Evolutionary conservation across 1,139 yeast species (phyloP).

Genomic region (Debaryomyces nepalensis): DNA sequence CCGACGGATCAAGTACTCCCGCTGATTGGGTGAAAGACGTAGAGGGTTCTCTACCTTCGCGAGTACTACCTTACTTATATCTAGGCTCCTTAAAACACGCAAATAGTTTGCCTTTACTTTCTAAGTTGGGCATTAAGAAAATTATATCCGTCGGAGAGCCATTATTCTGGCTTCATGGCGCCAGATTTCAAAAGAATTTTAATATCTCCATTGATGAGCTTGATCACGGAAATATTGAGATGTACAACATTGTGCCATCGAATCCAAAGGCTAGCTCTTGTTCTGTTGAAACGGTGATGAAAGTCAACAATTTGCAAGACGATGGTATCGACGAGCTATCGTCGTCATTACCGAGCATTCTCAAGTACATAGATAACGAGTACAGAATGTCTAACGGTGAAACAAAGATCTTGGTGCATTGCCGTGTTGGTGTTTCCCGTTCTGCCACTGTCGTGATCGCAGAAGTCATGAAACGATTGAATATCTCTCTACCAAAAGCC

Average conservation of each 20-base stretch:
- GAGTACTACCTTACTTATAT: conserved; percentile 81
- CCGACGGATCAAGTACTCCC: conserved; percentile 2
- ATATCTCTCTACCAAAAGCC: conserved; percentile 44
- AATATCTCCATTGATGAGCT: conserved; percentile 30
- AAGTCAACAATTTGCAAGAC: conserved; percentile 51
- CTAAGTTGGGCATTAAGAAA: conserved; percentile 69
- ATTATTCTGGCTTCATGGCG: conserved; percentile 60
- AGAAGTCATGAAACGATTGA: conserved; percentile 49
- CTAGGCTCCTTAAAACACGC: conserved; percentile 89
- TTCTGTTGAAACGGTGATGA: conserved; percentile 42
- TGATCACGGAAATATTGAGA: conserved; percentile 39
- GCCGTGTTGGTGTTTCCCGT: conserved; percentile 56
- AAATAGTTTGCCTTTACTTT: conserved; percentile 64
- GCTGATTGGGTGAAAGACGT: conserved; percentile 48
- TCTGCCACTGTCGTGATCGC: conserved; percentile 56
- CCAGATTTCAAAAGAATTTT: conserved; percentile 33
- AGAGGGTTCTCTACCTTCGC: conserved; percentile 71
- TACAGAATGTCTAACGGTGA: conserved; percentile 32
- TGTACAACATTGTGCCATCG: conserved; percentile 31
- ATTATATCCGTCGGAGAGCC: conserved; percentile 88
- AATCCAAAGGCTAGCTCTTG: conserved; percentile 12
- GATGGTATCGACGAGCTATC: conserved; percentile 53
- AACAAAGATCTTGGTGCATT: conserved; percentile 48
- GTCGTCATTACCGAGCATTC: conserved; percentile 39
- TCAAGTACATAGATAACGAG: conserved; percentile 41